Conservation (phyloP, 768 basidiomycete genomes). For the Clitopilus passeckerianus region DNA sequence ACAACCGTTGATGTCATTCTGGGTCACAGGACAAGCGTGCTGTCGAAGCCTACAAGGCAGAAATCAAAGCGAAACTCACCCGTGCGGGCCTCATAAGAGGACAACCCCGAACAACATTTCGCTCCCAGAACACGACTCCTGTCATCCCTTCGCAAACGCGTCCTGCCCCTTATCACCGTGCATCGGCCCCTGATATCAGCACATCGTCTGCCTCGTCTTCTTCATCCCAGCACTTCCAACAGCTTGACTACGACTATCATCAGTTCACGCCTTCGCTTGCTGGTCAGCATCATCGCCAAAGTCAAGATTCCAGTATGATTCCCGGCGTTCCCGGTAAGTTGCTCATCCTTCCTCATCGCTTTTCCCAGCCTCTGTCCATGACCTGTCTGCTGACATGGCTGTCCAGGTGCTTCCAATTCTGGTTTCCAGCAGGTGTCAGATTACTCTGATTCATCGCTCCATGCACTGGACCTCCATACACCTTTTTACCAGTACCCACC, state of each 20-base stretch:
- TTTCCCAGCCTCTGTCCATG: conserved; percentile 13
- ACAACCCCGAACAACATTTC: conserved; percentile 62
- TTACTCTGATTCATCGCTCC: conserved; percentile 26
- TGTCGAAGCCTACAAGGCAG: conserved; percentile 78
- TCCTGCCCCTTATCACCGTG: conserved; percentile 20
- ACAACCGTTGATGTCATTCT: conserved; percentile 12
- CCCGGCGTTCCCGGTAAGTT: conserved; percentile 42
- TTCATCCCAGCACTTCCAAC: conserved; percentile 17
- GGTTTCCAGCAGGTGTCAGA: conserved; percentile 30
- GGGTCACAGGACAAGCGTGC: conserved; percentile 67
- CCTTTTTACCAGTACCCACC: conserved; percentile 25
- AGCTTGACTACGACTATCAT: conserved; percentile 16
- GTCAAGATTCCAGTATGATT: conserved; percentile 21
- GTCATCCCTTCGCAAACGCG: conserved; percentile 18
- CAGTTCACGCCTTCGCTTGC: conserved; percentile 14
- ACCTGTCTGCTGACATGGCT: conserved; percentile 8
- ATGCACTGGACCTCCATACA: conserved; percentile 21
- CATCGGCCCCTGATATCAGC: conserved; percentile 22
- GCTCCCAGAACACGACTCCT: conserved; percentile 21
- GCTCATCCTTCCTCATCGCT: conserved; percentile 4
- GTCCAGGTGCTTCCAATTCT: conserved; percentile 31
- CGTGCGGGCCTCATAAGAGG: conserved; percentile 78
- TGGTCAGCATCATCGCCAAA: conserved; percentile 16
- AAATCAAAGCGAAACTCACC: conserved; percentile 78
- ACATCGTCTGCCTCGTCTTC: conserved; percentile 3